Evolutionary conservation across 139 green algal species (phyloP).

Genomic region (Astrephomene gubernaculifera): DNA sequence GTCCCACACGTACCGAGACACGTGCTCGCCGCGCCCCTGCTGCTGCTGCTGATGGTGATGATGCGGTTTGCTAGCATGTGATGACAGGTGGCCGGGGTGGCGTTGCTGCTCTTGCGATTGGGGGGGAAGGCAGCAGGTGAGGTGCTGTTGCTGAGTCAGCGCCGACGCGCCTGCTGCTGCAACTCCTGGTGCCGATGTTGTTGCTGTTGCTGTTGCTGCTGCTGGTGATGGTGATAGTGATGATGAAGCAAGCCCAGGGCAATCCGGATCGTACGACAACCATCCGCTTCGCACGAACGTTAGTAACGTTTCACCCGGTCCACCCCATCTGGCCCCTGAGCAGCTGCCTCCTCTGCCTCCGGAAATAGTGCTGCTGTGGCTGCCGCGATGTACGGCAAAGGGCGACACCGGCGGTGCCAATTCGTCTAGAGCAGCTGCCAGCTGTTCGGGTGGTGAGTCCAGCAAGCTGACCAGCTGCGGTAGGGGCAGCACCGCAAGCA

Average conservation of each 20-base stretch:
- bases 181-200: too few relatives aligned
- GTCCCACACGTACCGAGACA: constrained; percentile 8
- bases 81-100: not conserved
- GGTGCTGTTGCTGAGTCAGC: too few relatives aligned
- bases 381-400: not conserved
- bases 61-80: too few relatives aligned
- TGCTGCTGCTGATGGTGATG: not conserved
- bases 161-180: not conserved
- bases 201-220: not conserved
- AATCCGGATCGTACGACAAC: constrained; percentile 4
- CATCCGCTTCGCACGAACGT: not conserved
- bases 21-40: not conserved
- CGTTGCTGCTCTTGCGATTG: not conserved
- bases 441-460: not conserved
- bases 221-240: too few relatives aligned
- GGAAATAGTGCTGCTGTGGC: not conserved
- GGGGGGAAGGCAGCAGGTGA: too few relatives aligned
- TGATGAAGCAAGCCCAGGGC: not conserved
- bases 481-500: not conserved
- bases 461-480: not conserved
- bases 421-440: not conserved
- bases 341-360: not conserved
- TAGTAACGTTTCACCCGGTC: not conserved
- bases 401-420: not conserved
- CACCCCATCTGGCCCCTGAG: too few relatives aligned